These are phyloP conservation scores for Alectoria sarmentosa DNA, from an alignment of 495 filamentous ascomycete genomes.

Conservation along the genomic window DNA sequence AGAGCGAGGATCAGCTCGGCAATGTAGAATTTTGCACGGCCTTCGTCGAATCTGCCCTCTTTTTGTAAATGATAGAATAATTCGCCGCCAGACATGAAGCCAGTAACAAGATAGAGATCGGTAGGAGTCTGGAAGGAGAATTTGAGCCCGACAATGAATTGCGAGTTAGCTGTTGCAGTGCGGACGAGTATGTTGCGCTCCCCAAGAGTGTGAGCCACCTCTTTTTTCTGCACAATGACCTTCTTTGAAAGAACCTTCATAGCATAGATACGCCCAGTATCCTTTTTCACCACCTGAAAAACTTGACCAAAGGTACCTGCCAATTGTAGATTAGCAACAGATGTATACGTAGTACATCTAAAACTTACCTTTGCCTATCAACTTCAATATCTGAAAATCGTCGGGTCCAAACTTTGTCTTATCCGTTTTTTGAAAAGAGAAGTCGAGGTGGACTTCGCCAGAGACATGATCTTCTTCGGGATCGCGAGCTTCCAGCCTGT, in stretches of 20 bases:
- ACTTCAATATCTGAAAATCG: slow-evolving; percentile 90
- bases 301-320: slow-evolving; percentile 94
- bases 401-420: slow-evolving; percentile 93
- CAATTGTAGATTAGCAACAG: slow-evolving; percentile 10
- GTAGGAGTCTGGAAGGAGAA: slow-evolving; percentile 98
- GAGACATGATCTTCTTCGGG: slow-evolving; percentile 62
- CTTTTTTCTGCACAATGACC: slow-evolving; percentile 99
- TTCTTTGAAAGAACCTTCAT: slow-evolving; percentile 99
- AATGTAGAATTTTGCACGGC: slow-evolving; percentile 96
- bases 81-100: slow-evolving; percentile 98
- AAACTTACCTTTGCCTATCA: slow-evolving; percentile 78
- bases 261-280: slow-evolving; percentile 90
- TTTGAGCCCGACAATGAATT: slow-evolving; percentile 96
- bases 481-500: slow-evolving; percentile 62
- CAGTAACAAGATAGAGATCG: slow-evolving; percentile 96
- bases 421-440: slow-evolving; percentile 81
- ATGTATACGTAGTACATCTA: background rate
- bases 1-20: slow-evolving; percentile 94
- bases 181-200: slow-evolving; percentile 96
- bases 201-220: slow-evolving; percentile 92
- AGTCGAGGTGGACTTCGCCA: slow-evolving; percentile 85
- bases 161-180: slow-evolving; percentile 90
- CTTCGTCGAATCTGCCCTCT: slow-evolving; percentile 92
- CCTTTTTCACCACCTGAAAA: slow-evolving; percentile 97
- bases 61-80: slow-evolving; percentile 98